phyloP scores from a whole-genome alignment of 352 stramenopile genomes.

The Pythium rishiriense region DNA sequence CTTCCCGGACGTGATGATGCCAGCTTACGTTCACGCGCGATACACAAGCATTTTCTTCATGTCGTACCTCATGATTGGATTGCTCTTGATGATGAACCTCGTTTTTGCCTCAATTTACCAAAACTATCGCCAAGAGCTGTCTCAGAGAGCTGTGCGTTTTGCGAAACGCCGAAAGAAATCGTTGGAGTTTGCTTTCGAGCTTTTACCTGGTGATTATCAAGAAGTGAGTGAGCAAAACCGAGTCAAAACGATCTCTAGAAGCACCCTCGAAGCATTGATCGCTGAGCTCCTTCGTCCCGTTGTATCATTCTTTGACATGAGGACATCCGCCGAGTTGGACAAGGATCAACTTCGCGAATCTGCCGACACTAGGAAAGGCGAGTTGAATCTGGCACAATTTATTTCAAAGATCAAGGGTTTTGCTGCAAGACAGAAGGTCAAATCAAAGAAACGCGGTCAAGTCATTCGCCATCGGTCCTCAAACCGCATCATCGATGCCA shows the following conservation, averaged over 20 bases:
- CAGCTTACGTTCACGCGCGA: slow-evolving; percentile 50
- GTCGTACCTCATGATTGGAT: slow-evolving; percentile 61
- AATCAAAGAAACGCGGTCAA: slow-evolving; percentile 1
- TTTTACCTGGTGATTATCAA: slow-evolving; percentile 32
- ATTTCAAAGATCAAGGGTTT: slow-evolving; percentile 24
- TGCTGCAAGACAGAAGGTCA: slow-evolving; percentile 25
- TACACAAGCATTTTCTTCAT: slow-evolving; percentile 66
- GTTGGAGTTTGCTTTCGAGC: slow-evolving; percentile 49
- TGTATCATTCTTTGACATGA: slow-evolving; percentile 20
- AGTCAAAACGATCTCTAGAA: slow-evolving; percentile 22
- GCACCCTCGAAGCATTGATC: slow-evolving; percentile 18
- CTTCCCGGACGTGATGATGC: slow-evolving; percentile 84
- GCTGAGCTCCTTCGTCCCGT: slow-evolving; percentile 24
- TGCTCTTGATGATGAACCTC: slow-evolving; percentile 84
- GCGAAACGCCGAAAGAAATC: slow-evolving; percentile 40
- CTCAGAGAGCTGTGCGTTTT: slow-evolving; percentile 33
- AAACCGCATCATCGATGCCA: slow-evolving; percentile 23
- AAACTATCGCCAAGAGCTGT: slow-evolving; percentile 54
- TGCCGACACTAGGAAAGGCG: slow-evolving; percentile 6
- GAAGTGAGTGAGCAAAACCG: background rate
- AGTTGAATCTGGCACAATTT: slow-evolving; percentile 21
- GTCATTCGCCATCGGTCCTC: background rate
- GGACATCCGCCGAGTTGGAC: background rate
- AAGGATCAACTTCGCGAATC: background rate
- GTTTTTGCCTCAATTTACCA: slow-evolving; percentile 76